A percentile compares a stretch with the other conserved stretches of the same genome.
Evolutionary conservation across 1,284 basidiomycete genomes (phyloP).

Genomic region (Ustilago sp.): DNA sequence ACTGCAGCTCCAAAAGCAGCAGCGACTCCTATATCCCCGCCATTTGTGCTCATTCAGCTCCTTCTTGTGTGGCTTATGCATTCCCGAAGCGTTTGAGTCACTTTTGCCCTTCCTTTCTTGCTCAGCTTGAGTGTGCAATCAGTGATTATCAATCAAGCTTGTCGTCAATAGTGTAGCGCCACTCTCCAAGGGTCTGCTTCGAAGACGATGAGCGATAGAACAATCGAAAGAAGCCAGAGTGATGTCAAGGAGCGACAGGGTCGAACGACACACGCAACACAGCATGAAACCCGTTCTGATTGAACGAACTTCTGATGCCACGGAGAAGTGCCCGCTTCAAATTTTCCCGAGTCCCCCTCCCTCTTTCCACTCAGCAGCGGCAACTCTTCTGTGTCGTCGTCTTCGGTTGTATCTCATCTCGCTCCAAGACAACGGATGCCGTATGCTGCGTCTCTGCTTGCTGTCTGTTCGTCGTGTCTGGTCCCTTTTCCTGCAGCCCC

Average conservation of each 20-base stretch:
- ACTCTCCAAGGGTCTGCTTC: background rate
- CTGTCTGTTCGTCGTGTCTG: background rate
- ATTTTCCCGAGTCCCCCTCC: background rate
- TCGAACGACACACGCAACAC: slow-evolving; percentile 24
- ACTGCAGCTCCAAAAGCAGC: background rate
- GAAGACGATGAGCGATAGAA: slow-evolving; percentile 21
- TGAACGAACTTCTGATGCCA: background rate
- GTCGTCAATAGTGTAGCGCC: background rate
- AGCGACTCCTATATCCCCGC: background rate
- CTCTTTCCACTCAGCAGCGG: background rate
- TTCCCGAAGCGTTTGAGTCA: slow-evolving; percentile 6
- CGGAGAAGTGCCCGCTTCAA: background rate
- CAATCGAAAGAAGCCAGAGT: background rate
- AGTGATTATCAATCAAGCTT: background rate
- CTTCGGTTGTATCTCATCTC: background rate
- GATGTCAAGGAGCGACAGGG: slow-evolving; percentile 5
- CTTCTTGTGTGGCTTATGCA: slow-evolving; percentile 4
- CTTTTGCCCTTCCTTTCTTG: slow-evolving; percentile 4
- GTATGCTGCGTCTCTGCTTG: background rate
- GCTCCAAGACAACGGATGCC: background rate
- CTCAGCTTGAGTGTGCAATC: background rate
- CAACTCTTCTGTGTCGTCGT: background rate
- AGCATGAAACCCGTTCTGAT: slow-evolving; percentile 1
- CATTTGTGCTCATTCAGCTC: slow-evolving; percentile 15
- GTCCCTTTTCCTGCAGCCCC: background rate